These are phyloP conservation scores for Alternaria viburni DNA, from an alignment of 2,329 filamentous ascomycete species.

Conservation along the genomic window DNA sequence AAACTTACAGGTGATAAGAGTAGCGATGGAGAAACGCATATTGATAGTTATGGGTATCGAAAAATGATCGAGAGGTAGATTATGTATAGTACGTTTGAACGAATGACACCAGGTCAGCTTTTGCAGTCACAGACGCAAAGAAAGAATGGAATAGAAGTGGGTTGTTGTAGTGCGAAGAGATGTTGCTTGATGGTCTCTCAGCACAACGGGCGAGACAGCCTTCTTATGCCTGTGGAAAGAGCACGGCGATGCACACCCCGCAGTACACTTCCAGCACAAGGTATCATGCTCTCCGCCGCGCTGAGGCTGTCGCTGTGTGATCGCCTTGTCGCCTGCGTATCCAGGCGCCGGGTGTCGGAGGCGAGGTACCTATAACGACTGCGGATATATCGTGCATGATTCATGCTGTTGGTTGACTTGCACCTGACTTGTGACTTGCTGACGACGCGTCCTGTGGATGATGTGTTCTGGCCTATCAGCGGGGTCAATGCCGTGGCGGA, in stretches of 20 bases:
- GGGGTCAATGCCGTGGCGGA: not conserved
- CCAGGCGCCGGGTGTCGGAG: not conserved
- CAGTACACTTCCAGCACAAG: not conserved
- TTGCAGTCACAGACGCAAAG: slow-evolving; percentile 40
- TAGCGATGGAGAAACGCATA: slow-evolving; percentile 27
- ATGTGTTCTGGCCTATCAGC: not conserved
- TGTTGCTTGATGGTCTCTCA: not conserved
- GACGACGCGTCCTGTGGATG: not conserved
- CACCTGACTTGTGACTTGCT: not conserved
- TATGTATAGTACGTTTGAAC: slow-evolving; percentile 15
- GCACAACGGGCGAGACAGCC: not conserved
- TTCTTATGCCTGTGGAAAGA: too few relatives aligned
- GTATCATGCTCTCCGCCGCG: not conserved
- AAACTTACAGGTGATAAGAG: slow-evolving; percentile 21
- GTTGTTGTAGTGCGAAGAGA: not conserved
- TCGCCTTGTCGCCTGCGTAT: slow-evolving; percentile 10
- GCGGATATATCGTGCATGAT: not conserved
- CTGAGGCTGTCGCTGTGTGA: slow-evolving; percentile 17
- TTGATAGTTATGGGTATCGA: slow-evolving; percentile 5
- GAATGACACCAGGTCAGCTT: slow-evolving; percentile 39
- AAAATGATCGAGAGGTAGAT: slow-evolving; percentile 4
- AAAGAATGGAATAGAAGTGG: slow-evolving; percentile 13
- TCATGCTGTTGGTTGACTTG: not conserved
- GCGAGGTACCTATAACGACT: not conserved
- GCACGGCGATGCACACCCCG: too few relatives aligned